Base-by-base conservation (phyloP, 805 yeast genomes). In the Candida krabiensis region DNA sequence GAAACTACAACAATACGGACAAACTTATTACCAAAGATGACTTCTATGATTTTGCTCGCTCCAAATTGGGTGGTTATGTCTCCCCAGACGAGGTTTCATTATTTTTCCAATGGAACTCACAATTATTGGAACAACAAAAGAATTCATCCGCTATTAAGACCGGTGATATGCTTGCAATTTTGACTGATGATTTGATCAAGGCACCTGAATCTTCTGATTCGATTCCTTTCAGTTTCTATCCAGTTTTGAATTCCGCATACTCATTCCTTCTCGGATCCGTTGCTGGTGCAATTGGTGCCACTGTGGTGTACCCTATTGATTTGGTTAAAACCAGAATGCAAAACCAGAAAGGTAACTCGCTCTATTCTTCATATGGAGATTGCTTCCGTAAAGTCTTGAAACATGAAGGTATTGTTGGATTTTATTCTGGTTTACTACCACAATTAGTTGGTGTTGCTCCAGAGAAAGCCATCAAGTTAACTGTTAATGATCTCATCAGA, bases 281-380 rank as follows among this genome's bases (percentile, higher is more conserved):
- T 35, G 98, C 99, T 22, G 99, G 99, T 42, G 93, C 96, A 52
- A 80, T 91, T 63, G 99, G 99, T 46, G 97, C 99, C n/a, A 87
- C 96, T 5, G 86, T 85, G 12, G 99, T 91, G 30, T 91, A 91
- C 61, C 99, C 99, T 22, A 93, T 93, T 50, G 99, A 91, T 66
- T 71, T 93, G 60, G 89, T 91, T 48, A 91, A 91, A 67, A 91
- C 99, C 4, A 79, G 98, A 63, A 88, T 91, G 95, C 99, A 91
- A 67, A 95, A 95, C 44, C 98, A 91, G 68, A 78, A 88, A 49
- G 78, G 79, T 43, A 71, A 77, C 34, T 66, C 82, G 1, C 67
- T 80, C 33, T 91, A 91, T 64, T 77, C 75, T 45, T 88, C 86
- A 55, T 89, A 96, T 7, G 44, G 81, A 17, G 97, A 91, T 60